These are phyloP conservation scores for Diaporthe eres DNA, from an alignment of 2,329 filamentous ascomycete species.

Conservation along the genomic window DNA sequence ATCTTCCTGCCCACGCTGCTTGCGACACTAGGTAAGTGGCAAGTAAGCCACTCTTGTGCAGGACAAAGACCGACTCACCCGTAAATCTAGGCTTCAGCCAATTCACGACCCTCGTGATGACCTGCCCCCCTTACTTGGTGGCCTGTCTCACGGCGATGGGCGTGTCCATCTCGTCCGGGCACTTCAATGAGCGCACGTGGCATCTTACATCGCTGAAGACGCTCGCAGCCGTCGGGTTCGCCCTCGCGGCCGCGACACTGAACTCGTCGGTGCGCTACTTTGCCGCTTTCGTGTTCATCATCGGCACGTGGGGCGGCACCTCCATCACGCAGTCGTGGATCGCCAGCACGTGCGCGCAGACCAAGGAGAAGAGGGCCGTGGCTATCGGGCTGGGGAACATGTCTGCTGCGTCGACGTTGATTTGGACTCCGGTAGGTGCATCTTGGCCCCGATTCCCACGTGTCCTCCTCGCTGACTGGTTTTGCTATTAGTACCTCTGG, in stretches of 20 bases:
- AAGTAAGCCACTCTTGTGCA: no score
- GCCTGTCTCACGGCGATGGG: constrained; percentile 58
- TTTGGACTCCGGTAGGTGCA: constrained; percentile 17
- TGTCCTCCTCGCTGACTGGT: background rate
- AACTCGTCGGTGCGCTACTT: constrained; percentile 47
- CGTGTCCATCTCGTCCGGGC: constrained; percentile 56
- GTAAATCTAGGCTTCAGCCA: constrained; percentile 51
- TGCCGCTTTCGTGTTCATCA: constrained; percentile 56
- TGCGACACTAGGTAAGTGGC: constrained; percentile 50
- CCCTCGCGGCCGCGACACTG: constrained; percentile 47
- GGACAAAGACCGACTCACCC: background rate
- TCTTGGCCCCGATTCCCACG: no score
- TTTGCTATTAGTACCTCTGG: constrained; percentile 16
- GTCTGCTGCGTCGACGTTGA: background rate
- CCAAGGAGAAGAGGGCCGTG: constrained; percentile 62
- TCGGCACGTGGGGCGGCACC: constrained; percentile 57
- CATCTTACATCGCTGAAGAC: constrained; percentile 59
- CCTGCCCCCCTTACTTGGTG: constrained; percentile 60
- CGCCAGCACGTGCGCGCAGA: constrained; percentile 57
- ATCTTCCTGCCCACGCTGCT: constrained; percentile 54
- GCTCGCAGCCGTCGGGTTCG: constrained; percentile 56
- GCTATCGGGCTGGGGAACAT: constrained; percentile 50
- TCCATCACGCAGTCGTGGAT: constrained; percentile 61
- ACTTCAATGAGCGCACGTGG: constrained; percentile 62
- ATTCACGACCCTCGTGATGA: constrained; percentile 62